These are phyloP conservation scores for Triglochin maritima DNA, from an alignment of 106 monocot genomes.

Conservation along the genomic window DNA sequence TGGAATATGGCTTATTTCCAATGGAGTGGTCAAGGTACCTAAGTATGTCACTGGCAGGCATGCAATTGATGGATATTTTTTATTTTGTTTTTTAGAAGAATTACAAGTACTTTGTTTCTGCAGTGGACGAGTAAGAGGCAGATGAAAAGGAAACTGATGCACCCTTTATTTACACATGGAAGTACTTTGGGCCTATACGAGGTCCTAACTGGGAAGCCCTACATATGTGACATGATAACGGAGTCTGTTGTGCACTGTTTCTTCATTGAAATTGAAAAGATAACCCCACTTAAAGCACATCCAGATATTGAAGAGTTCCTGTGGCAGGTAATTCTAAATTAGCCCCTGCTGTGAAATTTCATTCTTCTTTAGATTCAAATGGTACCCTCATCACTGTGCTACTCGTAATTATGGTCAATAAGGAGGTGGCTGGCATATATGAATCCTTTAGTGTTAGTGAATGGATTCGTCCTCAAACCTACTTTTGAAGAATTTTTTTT, in stretches of 20 bases:
- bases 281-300: slow-evolving; percentile 37
- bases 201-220: slow-evolving; percentile 78
- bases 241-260: slow-evolving; percentile 88
- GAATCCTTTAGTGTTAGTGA: no score
- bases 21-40: slow-evolving; percentile 76
- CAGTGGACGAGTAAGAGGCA: slow-evolving; percentile 72
- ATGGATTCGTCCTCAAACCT: no score
- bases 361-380: no score
- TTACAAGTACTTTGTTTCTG: slow-evolving; percentile 2
- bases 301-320: slow-evolving; percentile 68
- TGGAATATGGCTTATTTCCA: slow-evolving; percentile 84
- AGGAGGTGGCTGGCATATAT: no score
- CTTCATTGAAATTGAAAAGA: slow-evolving; percentile 83
- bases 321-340: slow-evolving; percentile 59
- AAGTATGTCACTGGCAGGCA: no score
- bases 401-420: no score
- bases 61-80: no score
- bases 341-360: no score
- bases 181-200: slow-evolving; percentile 91
- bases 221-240: slow-evolving; percentile 82
- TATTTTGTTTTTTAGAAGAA: background rate
- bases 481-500: no score
- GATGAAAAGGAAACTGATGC: slow-evolving; percentile 51
- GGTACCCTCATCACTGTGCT: no score
- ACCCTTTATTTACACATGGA: slow-evolving; percentile 87